Evolutionary conservation across 108 stramenopile species (phyloP), one percentile per base, ranked within the genome.

Genomic region (Stephanodiscus minutulus): DNA sequence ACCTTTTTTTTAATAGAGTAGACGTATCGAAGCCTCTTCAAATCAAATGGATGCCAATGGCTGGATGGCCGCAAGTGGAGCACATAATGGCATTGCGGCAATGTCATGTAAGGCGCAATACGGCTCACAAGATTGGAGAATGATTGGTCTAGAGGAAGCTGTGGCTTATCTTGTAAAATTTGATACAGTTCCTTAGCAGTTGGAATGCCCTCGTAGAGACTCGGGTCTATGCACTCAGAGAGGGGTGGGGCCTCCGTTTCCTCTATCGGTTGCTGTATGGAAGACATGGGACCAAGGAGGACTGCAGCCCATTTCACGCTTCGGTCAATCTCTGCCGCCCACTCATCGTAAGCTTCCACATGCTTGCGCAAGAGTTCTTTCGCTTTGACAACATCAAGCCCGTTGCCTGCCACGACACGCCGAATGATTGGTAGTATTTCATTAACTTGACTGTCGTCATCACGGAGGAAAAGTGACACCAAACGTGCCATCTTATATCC

Each of bases 1-100:
- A 96, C 95, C 55, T 90, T 93, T 73, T 87, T 85, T 68, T 96
- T 96, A 50, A 93, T 76, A 53, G 91, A 84, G 81, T 88, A 90
- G 12, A 96, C 91, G 63, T 96, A 96, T 17, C 91, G 85, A 39
- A 96, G 72, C 58, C 95, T 65, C 57, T 91, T 82, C 56, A 93
- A 69, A 66, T 96, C 95, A 41, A 83, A 78, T 31, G 86, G 74
- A 67, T 90, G 87, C 95, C 95, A 96, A 60, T 96, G 91, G 33
- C 68, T 84, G 11, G 90, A 66, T 44, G 76, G 70, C 64, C 95
- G 64, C 3, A 73, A 72, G 39, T 88, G 76, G 46, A 96, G 68
- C 33, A 96, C 73, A 70, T 85, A 93, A 43, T 86, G 86, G 65
- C 92, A 79, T 67, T 96, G 95, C 12, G 77, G 72, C 60, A 92